Base-by-base conservation (phyloP, 768 basidiomycete species). In the Dendrothele bispora region DNA sequence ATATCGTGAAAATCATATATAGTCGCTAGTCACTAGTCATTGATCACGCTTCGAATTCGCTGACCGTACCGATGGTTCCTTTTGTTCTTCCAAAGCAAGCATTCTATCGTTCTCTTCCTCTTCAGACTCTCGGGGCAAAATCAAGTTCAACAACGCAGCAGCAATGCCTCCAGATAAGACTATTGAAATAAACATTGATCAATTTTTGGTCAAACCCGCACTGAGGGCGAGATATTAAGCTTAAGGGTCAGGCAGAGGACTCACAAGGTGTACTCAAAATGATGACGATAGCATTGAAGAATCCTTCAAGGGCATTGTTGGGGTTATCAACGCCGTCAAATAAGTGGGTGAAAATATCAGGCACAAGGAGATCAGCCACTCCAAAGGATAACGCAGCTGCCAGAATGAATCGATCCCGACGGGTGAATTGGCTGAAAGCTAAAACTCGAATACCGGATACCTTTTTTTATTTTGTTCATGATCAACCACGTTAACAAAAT, bases 251-350 rank as follows among this genome's bases (percentile, higher is more conserved):
- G 39, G n/a, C n/a, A n/a, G 34, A 34, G 10, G 38, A 61, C 85
- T 72, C 63, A 90, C 89, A 92, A 29, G 89, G 91, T 1, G 89
- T 91, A 51, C 81, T 84, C 45, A 92, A 64, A 30, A 92, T 67
- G 56, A 93, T 92, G 26, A 85, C 84, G 51, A 92, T 88, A 4
- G 86, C 86, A 57, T 83, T 72, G 50, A 94, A 80, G 38, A 92
- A 69, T 1, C 89, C 88, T 50, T 76, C 65, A n/a, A 91, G 65
- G 0, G 83, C 85, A 29, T 65, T 70, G 48, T 62, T 80, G 4
- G 80, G 71, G 40, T 74, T 66, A 0, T 58, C 54, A 1, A 91
- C 82, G 12, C 78, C 68, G 21, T 86, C 83, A 50, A 91, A 91
- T 18, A 91, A 67, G 59, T 86, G 77, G 3, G 77, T 81, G 57